Evolutionary conservation across 108 stramenopile species (phyloP).

Genomic region (Seminavis robusta): DNA sequence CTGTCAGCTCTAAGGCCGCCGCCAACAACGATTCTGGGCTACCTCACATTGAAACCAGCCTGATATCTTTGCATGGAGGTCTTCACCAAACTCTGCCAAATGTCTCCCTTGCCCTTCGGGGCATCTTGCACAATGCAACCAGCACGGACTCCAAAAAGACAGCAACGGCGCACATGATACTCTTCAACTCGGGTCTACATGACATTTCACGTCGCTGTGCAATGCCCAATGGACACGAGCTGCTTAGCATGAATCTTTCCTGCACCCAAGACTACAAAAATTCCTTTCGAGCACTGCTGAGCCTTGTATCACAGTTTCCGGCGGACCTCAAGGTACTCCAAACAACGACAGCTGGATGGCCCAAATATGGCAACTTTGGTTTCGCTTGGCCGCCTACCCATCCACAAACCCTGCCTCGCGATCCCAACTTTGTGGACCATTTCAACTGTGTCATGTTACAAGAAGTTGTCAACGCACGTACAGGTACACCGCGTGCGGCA

Average conservation of each 20-base stretch:
- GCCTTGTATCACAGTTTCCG: constrained; percentile 22
- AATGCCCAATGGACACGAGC: constrained; percentile 17
- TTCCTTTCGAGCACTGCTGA: constrained; percentile 27
- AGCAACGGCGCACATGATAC: too few species aligned
- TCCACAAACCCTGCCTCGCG: constrained; percentile 48
- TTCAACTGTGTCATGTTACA: too few species aligned
- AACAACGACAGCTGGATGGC: constrained; percentile 69
- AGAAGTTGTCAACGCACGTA: too few species aligned
- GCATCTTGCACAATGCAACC: too few species aligned
- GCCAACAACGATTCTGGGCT: neutral
- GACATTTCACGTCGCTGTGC: constrained; percentile 68
- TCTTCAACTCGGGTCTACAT: constrained; percentile 75
- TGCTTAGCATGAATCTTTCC: constrained; percentile 6
- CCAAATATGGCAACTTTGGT: constrained; percentile 71
- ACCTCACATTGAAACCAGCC: constrained; percentile 5
- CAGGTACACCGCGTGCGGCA: too few species aligned
- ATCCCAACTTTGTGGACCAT: constrained; percentile 32
- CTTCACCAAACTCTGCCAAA: too few species aligned
- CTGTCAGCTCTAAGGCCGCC: neutral
- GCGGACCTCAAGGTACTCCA: constrained; percentile 58
- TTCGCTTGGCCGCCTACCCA: constrained; percentile 46
- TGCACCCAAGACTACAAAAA: constrained; percentile 48
- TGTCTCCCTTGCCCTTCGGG: too few species aligned
- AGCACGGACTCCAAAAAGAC: too few species aligned
- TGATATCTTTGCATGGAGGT: constrained; percentile 20